A percentile compares a stretch with the other conserved stretches of the same genome.
Conservation (phyloP, 805 yeast genomes). For the Wickerhamiella allomyrinae region DNA sequence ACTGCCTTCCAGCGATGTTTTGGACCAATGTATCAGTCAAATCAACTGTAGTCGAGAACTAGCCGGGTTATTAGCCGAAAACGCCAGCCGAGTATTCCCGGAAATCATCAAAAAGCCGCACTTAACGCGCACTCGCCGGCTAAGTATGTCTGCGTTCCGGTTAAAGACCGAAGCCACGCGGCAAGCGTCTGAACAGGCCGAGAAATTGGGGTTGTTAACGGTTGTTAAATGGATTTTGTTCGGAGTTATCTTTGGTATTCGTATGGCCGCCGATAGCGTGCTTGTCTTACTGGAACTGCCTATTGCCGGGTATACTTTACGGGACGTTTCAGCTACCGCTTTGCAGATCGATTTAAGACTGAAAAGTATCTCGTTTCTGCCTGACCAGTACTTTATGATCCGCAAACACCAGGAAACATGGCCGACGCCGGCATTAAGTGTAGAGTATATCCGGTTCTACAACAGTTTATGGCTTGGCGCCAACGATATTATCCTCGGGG, state of each 20-base stretch:
- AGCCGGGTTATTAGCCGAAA: constrained; percentile 17
- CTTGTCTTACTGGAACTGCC: constrained; percentile 22
- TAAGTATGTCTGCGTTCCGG: constrained; percentile 14
- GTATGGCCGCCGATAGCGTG: constrained; percentile 22
- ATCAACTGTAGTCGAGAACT: constrained; percentile 26
- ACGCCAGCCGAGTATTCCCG: constrained; percentile 19
- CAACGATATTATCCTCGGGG: constrained; percentile 71
- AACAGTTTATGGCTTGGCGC: constrained; percentile 78
- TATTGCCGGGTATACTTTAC: constrained; percentile 7
- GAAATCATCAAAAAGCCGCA: constrained; percentile 10
- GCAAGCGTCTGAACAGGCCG: constrained; percentile 5
- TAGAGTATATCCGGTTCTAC: constrained; percentile 47
- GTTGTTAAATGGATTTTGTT: constrained; percentile 12
- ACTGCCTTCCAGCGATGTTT: constrained; percentile 1
- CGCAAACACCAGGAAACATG: constrained; percentile 29
- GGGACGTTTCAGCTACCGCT: constrained; percentile 44
- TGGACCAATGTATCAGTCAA: constrained; percentile 21
- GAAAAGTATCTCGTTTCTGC: constrained; percentile 64
- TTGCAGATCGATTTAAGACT: constrained; percentile 68
- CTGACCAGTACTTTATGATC: constrained; percentile 57
- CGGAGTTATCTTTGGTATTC: constrained; percentile 14
- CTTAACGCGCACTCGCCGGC: constrained; percentile 12
- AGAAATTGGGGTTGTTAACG: constrained; percentile 3
- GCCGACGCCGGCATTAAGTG: constrained; percentile 30
- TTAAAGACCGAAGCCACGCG: constrained; percentile 3